Conservation (phyloP, 768 basidiomycete species). For the Russula abietina region DNA sequence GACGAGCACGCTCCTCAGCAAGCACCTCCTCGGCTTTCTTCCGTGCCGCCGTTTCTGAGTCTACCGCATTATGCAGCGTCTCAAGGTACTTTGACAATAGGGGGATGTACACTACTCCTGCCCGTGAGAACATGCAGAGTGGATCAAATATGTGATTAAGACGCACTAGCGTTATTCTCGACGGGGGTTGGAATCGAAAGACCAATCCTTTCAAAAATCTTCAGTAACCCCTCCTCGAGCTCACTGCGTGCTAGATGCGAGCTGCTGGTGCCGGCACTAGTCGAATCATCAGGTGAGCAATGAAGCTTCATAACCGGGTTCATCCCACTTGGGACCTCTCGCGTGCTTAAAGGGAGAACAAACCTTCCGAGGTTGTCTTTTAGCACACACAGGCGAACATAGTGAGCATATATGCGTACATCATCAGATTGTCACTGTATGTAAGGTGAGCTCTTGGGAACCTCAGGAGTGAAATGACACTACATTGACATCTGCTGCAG, state of each 20-base stretch:
- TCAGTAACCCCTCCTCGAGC: constrained; percentile 7
- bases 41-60: not conserved
- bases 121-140: constrained; percentile 2
- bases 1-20: constrained; percentile 13
- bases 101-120: not conserved
- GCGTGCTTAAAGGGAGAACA: not conserved
- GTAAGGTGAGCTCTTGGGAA: not conserved
- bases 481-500: constrained; percentile 13
- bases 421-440: constrained; percentile 4
- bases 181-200: not conserved
- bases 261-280: not conserved
- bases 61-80: not conserved
- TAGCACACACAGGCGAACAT: not conserved
- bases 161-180: constrained; percentile 9
- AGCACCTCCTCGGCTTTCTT: constrained; percentile 6
- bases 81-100: not conserved
- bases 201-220: constrained; percentile 3
- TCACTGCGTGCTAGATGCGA: not conserved
- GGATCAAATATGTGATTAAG: not conserved
- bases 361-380: not conserved
- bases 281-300: not conserved
- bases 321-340: not conserved
- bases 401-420: constrained; percentile 10
- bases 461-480: not conserved
- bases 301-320: not conserved